Evolutionary conservation across 1,284 basidiomycete species (phyloP).

Genomic region (Boletellus dicymbophilus): DNA sequence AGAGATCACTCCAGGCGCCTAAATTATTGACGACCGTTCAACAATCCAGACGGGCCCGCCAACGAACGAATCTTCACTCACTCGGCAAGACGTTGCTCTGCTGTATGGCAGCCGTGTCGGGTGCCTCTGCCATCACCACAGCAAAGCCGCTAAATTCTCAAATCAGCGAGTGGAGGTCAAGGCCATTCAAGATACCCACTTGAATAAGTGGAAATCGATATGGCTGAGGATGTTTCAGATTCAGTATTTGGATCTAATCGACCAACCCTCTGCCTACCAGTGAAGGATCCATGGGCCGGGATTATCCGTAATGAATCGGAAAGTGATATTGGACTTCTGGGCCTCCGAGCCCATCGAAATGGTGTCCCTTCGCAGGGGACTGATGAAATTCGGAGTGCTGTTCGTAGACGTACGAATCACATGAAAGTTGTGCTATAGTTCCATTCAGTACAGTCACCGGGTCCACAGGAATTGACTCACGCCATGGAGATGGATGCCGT

Average conservation of each 20-base stretch:
- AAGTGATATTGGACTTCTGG: constrained; percentile 29
- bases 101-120: constrained; percentile 16
- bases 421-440: constrained; percentile 40
- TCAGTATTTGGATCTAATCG: background rate
- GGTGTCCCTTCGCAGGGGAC: constrained; percentile 34
- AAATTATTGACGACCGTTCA: constrained; percentile 1
- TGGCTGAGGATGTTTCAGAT: constrained; percentile 20
- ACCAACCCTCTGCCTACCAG: constrained; percentile 26
- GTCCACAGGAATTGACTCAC: constrained; percentile 16
- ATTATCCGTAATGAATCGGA: constrained; percentile 31
- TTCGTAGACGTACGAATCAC: constrained; percentile 31
- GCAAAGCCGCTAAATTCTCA: constrained; percentile 29
- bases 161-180: constrained; percentile 5
- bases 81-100: constrained; percentile 21
- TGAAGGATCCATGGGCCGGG: constrained; percentile 36
- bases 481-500: constrained; percentile 38
- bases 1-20: constrained; percentile 23
- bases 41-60: background rate
- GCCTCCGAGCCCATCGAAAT: constrained; percentile 33
- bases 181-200: constrained; percentile 14
- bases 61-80: constrained; percentile 12
- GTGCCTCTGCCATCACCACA: constrained; percentile 30
- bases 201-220: constrained; percentile 31
- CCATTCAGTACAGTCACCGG: background rate
- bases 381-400: constrained; percentile 30